Evolutionary conservation across 305 asterid genomes (phyloP), one percentile per base, ranked within the genome.

Genomic region (Coffea humblotiana): DNA sequence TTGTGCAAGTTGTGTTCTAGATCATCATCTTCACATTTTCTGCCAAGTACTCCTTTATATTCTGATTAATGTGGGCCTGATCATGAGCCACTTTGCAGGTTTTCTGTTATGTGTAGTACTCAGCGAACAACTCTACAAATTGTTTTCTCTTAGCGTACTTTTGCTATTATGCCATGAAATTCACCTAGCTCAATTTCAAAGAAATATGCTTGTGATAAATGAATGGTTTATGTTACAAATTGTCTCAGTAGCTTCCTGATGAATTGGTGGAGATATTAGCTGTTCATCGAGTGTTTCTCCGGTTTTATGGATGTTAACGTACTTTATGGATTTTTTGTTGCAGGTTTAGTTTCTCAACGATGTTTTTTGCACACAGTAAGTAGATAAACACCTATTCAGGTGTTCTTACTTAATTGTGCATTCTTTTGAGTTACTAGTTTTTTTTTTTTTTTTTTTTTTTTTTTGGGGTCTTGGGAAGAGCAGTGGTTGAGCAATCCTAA

Each of bases 261-360:
- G 32, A 19, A 25, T 77, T 35, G 9, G 1, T 35, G 60, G 66
- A 15, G 61, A 35, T 18, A 4, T 21, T 8, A 10, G 19, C 68
- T 74, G 5, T 58, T 23, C 29, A 0, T 23, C 32, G 32, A 60
- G 11, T 2, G 2, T 66, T 75, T 29, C n/a, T 2, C 16, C 0
- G 21, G 23, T 11, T 2, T 29, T 32, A 21, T 51, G 29, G 37
- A 61, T 3, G 27, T 19, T 54, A 13, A 37, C 63, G 64, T 43
- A 72, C 73, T 40, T 21, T 16, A 8, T 43, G 6, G 49, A 75
- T 76, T n/a, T n/a, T 12, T 15, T 79, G 23, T n/a, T 84, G 78
- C 87, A 86, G 89, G 88, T 86, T 86, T 82, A 86, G 87, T 87
- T 84, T 86, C 82, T 84, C 89, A 64, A 86, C 87, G 25, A 77